These are phyloP conservation scores for Dryas alaskensis DNA, from an alignment of 306 rosid genomes.

Conservation along the genomic window DNA sequence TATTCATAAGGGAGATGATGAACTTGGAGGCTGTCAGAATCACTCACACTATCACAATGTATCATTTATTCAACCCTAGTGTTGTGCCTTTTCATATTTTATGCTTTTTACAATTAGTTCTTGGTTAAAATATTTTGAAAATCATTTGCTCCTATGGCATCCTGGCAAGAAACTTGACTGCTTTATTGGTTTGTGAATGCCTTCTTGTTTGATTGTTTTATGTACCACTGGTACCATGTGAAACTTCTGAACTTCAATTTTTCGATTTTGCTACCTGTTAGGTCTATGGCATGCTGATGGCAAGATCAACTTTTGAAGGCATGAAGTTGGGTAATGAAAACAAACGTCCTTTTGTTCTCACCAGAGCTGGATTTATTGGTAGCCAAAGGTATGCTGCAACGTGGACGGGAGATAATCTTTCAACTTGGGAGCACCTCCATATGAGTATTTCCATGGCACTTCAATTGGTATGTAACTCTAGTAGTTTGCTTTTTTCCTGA, in stretches of 20 bases:
- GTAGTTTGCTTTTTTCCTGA: background rate
- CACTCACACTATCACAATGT: conserved; percentile 92
- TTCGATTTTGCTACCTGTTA: conserved; percentile 33
- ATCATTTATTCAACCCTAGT: conserved; percentile 34
- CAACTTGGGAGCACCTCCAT: conserved; percentile 94
- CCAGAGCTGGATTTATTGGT: conserved; percentile 93
- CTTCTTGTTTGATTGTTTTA: conserved; percentile 10
- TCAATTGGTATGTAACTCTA: conserved; percentile 70
- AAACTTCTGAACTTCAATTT: conserved; percentile 17
- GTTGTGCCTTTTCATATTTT: conserved; percentile 13
- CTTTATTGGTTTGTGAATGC: conserved; percentile 17
- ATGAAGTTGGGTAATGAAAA: conserved; percentile 66
- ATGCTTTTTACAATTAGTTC: background rate
- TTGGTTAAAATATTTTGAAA: conserved; percentile 4
- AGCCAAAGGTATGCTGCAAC: conserved; percentile 97
- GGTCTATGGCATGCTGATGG: conserved; percentile 93
- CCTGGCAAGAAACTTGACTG: conserved; percentile 21
- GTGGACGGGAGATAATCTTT: conserved; percentile 93
- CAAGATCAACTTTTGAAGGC: conserved; percentile 90
- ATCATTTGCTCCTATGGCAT: conserved; percentile 15
- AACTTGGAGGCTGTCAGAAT: conserved; percentile 81
- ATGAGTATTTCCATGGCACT: conserved; percentile 96
- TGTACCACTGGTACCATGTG: background rate
- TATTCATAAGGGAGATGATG: conserved; percentile 84
- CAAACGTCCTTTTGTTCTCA: conserved; percentile 91